Percentiles rank a stretch among this genome's conserved stretches.
These are phyloP conservation scores for Brasenia schreberi DNA, from an alignment of 164 flowering plant species.

Conservation along the genomic window DNA sequence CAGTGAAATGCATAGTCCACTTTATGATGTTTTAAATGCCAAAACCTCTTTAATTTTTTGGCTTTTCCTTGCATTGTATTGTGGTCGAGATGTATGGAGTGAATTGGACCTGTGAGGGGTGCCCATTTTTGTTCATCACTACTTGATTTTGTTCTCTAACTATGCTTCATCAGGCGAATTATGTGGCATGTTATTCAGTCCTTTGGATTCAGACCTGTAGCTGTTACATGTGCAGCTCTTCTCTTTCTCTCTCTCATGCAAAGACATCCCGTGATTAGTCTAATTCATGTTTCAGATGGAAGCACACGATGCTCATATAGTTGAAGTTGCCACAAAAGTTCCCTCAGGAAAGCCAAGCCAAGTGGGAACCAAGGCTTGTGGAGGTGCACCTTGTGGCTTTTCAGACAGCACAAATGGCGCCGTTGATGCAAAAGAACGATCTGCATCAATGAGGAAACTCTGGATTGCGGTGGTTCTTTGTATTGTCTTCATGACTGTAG, in stretches of 20 bases:
- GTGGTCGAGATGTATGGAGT: no score
- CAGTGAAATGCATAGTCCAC: no score
- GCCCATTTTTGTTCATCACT: no score
- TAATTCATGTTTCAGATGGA: slow-evolving; percentile 51
- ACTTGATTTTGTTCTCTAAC: no score
- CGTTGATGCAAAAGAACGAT: slow-evolving; percentile 59
- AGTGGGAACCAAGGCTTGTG: slow-evolving; percentile 40
- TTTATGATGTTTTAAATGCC: no score
- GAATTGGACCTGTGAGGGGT: no score
- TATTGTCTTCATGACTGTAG: slow-evolving; percentile 62
- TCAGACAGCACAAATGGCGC: slow-evolving; percentile 41
- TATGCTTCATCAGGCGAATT: no score
- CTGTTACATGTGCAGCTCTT: no score
- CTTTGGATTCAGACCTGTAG: no score
- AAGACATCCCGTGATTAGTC: neutral
- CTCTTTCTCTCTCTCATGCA: neutral
- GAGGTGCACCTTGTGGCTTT: slow-evolving; percentile 59
- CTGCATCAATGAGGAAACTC: slow-evolving; percentile 58
- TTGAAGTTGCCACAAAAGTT: slow-evolving; percentile 39
- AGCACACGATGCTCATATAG: slow-evolving; percentile 28
- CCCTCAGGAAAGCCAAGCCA: slow-evolving; percentile 12
- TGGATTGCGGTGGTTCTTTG: slow-evolving; percentile 54
- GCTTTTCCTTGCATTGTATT: no score
- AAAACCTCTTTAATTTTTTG: no score
- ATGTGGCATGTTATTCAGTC: no score